Base-by-base conservation (phyloP, 495 filamentous ascomycete genomes). In the Xylaria venustula region DNA sequence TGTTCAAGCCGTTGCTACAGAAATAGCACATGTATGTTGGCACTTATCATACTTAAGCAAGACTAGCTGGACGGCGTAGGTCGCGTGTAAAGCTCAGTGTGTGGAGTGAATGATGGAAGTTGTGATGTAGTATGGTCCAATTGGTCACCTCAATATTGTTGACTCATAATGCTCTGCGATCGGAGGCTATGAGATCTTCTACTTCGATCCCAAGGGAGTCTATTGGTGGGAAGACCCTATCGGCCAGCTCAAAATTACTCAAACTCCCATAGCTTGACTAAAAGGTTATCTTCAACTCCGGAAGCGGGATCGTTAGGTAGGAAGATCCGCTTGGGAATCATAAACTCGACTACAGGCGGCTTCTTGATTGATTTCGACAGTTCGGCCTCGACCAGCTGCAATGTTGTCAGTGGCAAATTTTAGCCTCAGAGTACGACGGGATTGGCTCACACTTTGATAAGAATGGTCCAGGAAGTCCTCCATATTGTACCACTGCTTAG, bases 381-480 rank as follows among this genome's bases (percentile, higher is more conserved):
- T 70, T 98, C 94, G 3, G 87, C 85, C 52, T 90, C 87, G 23
- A 97, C 75, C 77, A 99, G 87, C 81, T 90, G 70, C 23, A 46
- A 44, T 44, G 6, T 14, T 45, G 70, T 79, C 44, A 80, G 74
- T 30, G 20, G 2, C 1, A 7, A 28, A 20, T 7, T 15, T 41
- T 34, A 22, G 22, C 14, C 2, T n/a, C 11, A 9, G 30, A 26
- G 23, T 7, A 8, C 34, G 12, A 54, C 22, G 17, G 25, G 48
- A 19, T 56, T 59, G 40, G 84, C 88, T 83, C 76, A 91, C 88
- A 66, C 88, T 92, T 63, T 81, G 85, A 74, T 98, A 98, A 5
- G 90, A 92, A 74, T 97, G 92, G 71, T 98, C 95, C 54, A 98
- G 75, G 75, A 99, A 99, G 67, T 99, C 95, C 67, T 99, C 95